Evolutionary conservation across 805 yeast genomes (phyloP).

Genomic region (Zygoascus flipseniorum): DNA sequence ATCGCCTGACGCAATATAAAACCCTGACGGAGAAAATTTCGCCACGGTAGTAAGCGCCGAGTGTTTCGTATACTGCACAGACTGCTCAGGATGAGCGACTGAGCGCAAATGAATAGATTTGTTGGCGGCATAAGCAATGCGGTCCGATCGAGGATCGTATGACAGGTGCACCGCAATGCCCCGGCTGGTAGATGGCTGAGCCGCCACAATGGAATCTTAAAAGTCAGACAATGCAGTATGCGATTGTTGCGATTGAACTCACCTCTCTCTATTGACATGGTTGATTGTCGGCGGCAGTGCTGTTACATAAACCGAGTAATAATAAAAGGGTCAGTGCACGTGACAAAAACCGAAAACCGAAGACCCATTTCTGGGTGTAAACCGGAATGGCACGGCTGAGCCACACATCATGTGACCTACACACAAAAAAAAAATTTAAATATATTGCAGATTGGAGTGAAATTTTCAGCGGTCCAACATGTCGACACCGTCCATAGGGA

Average conservation of each 20-base stretch:
- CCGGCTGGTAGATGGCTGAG: constrained; percentile 71
- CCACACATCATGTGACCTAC: neutral
- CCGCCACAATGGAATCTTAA: constrained; percentile 43
- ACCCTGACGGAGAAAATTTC: constrained; percentile 81
- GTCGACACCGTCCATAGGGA: constrained; percentile 67
- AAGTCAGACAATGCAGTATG: neutral
- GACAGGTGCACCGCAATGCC: constrained; percentile 66
- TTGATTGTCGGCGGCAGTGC: neutral
- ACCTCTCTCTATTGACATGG: constrained; percentile 10
- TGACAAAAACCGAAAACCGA: neutral
- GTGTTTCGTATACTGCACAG: constrained; percentile 70
- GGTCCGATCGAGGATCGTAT: constrained; percentile 58
- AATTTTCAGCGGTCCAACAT: constrained; percentile 29
- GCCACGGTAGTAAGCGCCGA: constrained; percentile 70
- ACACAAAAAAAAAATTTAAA: neutral
- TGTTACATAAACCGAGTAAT: neutral
- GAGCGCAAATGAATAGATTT: constrained; percentile 69
- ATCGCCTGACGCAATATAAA: constrained; percentile 87
- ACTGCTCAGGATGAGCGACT: constrained; percentile 41
- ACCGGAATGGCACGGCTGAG: too few species aligned
- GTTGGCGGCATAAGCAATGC: constrained; percentile 76
- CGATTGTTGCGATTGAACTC: neutral
- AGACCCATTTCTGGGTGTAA: too few species aligned
- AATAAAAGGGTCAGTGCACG: neutral
- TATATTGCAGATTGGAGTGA: neutral